Evolutionary conservation across 2,329 filamentous ascomycete genomes (phyloP), one percentile per base, ranked within the genome.

Genomic region (Penicillium griseofulvum): DNA sequence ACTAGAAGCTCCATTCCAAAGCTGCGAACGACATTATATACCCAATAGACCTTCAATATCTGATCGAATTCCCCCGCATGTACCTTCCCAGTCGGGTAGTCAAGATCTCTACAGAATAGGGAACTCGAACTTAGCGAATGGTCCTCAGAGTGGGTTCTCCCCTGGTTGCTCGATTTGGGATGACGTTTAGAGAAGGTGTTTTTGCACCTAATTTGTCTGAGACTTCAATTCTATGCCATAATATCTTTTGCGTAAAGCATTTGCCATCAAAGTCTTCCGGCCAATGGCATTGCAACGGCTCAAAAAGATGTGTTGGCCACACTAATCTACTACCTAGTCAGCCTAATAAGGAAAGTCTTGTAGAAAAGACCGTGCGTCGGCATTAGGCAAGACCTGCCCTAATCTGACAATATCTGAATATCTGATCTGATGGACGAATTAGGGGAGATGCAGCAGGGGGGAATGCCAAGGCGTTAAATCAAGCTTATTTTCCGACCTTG

Each of bases 71-170:
- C 52, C 38, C 8, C 45, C 64, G 64, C 62, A 61, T 65, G 57
- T 55, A 66, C 65, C 51, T 64, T 47, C 65, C 58, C 47, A 57
- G 60, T 61, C 37, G 57, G 67, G 68, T 26, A 67, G 49, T 55
- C 49, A 22, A 31, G 45, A 52, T 41, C 33, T 60, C 53, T 56
- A 50, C 45, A 31, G 49, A 7, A 22, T 45, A 45, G 11, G 43
- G 5, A 51, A 37, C 26, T 44, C 52, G 38, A 37, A 48, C 16
- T 12, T 33, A 49, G 54, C 53, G 56, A 60, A 28, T 58, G 61
- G 58, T 49, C 49, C 56, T 57, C 58, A 59, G 12, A 42, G 52
- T 56, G 52, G 52, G 28, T 34, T 48, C 56, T 59, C 49, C 31
- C 4, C 22, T 33, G 26, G n/a, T 58, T 56, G 33, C 54, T 61